A percentile compares a stretch with the other conserved stretches of the same genome.
phyloP scores from a whole-genome alignment of 345 rosid species.

The Turritis glabra region DNA sequence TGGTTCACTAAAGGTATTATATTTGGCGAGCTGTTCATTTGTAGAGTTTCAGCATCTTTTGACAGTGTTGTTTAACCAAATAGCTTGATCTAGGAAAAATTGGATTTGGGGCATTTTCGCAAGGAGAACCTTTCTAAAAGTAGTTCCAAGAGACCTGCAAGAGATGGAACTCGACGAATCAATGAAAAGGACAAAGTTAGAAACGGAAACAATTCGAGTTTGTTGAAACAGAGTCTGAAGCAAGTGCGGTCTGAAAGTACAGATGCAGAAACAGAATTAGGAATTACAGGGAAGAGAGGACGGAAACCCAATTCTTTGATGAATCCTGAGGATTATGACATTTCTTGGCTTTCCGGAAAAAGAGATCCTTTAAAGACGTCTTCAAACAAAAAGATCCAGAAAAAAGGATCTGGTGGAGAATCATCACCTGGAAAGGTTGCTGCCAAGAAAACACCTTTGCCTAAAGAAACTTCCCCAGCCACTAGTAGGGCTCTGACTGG shows the following conservation, averaged over 20 bases:
- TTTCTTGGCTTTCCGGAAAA: conserved; percentile 45
- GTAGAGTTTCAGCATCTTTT: conserved; percentile 20
- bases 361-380: conserved; percentile 36
- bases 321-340: conserved; percentile 69
- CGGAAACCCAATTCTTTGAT: conserved; percentile 70
- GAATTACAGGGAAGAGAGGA: conserved; percentile 55
- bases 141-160: conserved; percentile 19
- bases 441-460: conserved; percentile 38
- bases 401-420: conserved; percentile 36
- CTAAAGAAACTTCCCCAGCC: conserved; percentile 27
- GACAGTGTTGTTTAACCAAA: conserved; percentile 2
- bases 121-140: conserved; percentile 18
- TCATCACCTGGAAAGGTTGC: conserved; percentile 35
- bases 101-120: conserved; percentile 14
- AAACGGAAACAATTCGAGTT: conserved; percentile 9
- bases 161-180: conserved; percentile 16
- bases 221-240: conserved; percentile 33
- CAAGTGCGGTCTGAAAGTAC: conserved; percentile 39
- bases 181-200: conserved; percentile 13
- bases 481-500: conserved; percentile 35
- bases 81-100: conserved; percentile 21
- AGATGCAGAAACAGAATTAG: conserved; percentile 40
- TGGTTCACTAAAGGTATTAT: conserved; percentile 2
- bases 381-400: conserved; percentile 30
- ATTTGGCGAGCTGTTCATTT: neutral